These are phyloP conservation scores for Melianthus villosus DNA, from an alignment of 441 rosid species.

Conservation along the genomic window DNA sequence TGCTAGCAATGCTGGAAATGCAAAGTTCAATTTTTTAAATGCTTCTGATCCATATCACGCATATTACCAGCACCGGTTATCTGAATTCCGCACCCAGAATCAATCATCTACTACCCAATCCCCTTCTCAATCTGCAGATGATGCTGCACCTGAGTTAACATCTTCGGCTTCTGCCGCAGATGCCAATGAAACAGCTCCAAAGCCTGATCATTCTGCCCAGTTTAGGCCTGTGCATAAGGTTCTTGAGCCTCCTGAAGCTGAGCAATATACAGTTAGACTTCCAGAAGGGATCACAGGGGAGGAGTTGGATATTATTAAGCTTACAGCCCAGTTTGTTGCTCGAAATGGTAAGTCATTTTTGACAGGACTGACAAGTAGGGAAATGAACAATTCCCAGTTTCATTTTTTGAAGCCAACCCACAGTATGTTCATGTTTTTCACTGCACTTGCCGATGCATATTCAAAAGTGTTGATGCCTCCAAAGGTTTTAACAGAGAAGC, in stretches of 20 bases:
- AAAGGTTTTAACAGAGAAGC: constrained; percentile 55
- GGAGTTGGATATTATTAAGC: constrained; percentile 84
- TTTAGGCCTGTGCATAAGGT: constrained; percentile 52
- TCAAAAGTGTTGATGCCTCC: constrained; percentile 85
- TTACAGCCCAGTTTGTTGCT: constrained; percentile 90
- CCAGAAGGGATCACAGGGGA: constrained; percentile 83
- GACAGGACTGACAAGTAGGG: constrained; percentile 65
- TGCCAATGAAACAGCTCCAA: constrained; percentile 19
- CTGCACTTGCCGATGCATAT: constrained; percentile 77
- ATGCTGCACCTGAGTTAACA: constrained; percentile 19
- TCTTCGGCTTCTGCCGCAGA: constrained; percentile 17
- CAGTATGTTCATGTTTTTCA: constrained; percentile 80
- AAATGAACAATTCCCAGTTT: constrained; percentile 70
- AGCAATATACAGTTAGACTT: constrained; percentile 69
- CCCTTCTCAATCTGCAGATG: constrained; percentile 21
- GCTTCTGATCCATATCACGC: constrained; percentile 74
- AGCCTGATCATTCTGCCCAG: constrained; percentile 41
- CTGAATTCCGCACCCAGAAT: constrained; percentile 61
- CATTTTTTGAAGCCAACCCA: constrained; percentile 90
- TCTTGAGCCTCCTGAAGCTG: constrained; percentile 72
- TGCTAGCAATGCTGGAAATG: constrained; percentile 54
- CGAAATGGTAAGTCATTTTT: constrained; percentile 78
- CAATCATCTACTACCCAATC: constrained; percentile 28
- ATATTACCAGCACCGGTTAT: constrained; percentile 59
- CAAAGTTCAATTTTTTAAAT: constrained; percentile 66